Conservation (phyloP, 495 filamentous ascomycete species). For the Mytilinidion resinicola region DNA sequence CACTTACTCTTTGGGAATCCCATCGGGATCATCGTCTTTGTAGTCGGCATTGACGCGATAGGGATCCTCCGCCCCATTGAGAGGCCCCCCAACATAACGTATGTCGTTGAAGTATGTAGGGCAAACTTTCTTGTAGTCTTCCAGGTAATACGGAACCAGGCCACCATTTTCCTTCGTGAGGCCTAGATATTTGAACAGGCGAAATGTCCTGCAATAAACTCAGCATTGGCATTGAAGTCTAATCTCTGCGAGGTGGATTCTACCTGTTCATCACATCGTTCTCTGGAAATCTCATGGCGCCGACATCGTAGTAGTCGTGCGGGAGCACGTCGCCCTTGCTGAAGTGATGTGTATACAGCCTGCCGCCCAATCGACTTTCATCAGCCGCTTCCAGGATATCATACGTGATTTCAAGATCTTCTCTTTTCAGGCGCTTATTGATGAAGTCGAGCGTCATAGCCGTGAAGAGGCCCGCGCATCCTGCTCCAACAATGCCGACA, state of each 20-base stretch:
- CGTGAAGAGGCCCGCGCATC: conserved; percentile 36
- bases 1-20: background rate
- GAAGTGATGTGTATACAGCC: conserved; percentile 35
- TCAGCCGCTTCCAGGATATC: conserved; percentile 34
- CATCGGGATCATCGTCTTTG: background rate
- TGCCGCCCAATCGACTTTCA: conserved; percentile 27
- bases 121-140: background rate
- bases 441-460: conserved; percentile 36
- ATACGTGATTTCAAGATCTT: conserved; percentile 19
- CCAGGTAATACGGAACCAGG: background rate
- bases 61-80: background rate
- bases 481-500: conserved; percentile 41
- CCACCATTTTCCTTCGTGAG: background rate
- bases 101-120: background rate
- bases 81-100: background rate
- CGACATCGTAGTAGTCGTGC: conserved; percentile 43
- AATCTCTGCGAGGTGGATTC: background rate
- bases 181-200: background rate
- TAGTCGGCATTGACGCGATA: background rate
- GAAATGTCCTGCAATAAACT: background rate
- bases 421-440: conserved; percentile 6
- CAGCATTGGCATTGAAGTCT: background rate
- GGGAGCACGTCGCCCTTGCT: background rate
- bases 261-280: conserved; percentile 9
- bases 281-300: conserved; percentile 8